These are phyloP conservation scores for Plasmodium gallinaceum DNA, from an alignment of 169 alveolate genomes.

Conservation along the genomic window DNA sequence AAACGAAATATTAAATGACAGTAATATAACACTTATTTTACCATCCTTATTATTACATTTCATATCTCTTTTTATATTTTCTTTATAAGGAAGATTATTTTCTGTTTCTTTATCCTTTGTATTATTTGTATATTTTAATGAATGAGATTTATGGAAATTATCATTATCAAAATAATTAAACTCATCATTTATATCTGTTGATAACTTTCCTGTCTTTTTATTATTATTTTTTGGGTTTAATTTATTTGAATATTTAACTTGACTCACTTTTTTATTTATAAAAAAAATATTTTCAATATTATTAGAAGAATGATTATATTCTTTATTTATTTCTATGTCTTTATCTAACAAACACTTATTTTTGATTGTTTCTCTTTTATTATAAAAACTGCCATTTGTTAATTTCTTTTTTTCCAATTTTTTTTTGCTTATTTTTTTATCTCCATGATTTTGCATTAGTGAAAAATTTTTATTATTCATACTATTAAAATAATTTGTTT, in stretches of 20 bases:
- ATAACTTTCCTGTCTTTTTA: not conserved
- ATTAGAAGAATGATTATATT: not conserved
- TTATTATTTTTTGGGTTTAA: not conserved
- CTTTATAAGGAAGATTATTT: not conserved
- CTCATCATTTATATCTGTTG: too few species aligned
- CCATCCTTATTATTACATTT: not conserved
- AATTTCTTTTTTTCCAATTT: not conserved
- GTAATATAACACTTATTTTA: conserved; percentile 51
- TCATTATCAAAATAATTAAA: not conserved
- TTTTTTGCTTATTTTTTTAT: not conserved
- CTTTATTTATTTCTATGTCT: not conserved
- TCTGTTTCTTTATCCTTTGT: not conserved
- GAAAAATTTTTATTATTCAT: not conserved
- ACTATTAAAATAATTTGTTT: not conserved
- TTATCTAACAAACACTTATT: not conserved
- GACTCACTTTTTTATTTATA: too few species aligned
- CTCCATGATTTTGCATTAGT: not conserved
- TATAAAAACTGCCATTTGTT: not conserved
- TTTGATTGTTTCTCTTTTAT: not conserved
- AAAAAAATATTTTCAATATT: not conserved
- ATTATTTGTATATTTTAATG: too few species aligned
- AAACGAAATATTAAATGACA: conserved; percentile 46
- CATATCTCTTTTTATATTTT: not conserved
- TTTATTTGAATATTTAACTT: not conserved
- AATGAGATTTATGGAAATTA: not conserved